Evolutionary conservation across 345 rosid genomes (phyloP), one percentile per base, ranked within the genome.

Genomic region (Alliaria petiolata): DNA sequence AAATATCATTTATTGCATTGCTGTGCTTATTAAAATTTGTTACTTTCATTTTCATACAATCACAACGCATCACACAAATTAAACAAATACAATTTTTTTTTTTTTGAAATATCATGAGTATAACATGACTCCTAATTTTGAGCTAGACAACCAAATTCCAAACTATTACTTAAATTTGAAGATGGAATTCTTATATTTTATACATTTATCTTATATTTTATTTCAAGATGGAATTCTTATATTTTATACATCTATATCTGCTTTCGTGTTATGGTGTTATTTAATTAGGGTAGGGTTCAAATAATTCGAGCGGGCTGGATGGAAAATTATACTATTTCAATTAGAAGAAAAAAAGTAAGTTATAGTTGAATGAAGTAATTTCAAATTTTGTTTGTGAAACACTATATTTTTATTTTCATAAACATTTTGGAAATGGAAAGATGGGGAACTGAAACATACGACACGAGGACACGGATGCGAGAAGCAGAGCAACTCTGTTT

Each of bases 71-170:
- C 8, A 26, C 2, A 8, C 25, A 44, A 25, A 16, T 45, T 55
- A 35, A 34, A 15, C 2, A 22, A 35, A 31, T 30, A 17, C 20
- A 45, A 8, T 0, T n/a, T n/a, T n/a, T n/a, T n/a, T n/a, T n/a
- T n/a, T n/a, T n/a, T n/a, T n/a, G 35, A 46, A 17, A 35, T 51
- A 26, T 61, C 75, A 46, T 69, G 79, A 62, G 45, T 45, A 44
- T 63, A 28, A 36, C 28, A 68, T 62, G 79, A 31, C 74, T 61
- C 69, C 79, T 75, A 68, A 68, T 53, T 68, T 75, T 75, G 42
- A 43, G 79, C 56, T 42, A 40, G 31, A 51, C 44, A 69, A 69
- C 70, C 44, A 68, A 46, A 75, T 45, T 33, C 47, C 68, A 51
- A 75, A 25, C 20, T 50, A 40, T 47, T 74, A 14, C 30, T 33